A percentile compares a stretch with the other conserved stretches of the same genome.
phyloP scores from a whole-genome alignment of 106 monocot genomes.

The Xerophyta viscosa region DNA sequence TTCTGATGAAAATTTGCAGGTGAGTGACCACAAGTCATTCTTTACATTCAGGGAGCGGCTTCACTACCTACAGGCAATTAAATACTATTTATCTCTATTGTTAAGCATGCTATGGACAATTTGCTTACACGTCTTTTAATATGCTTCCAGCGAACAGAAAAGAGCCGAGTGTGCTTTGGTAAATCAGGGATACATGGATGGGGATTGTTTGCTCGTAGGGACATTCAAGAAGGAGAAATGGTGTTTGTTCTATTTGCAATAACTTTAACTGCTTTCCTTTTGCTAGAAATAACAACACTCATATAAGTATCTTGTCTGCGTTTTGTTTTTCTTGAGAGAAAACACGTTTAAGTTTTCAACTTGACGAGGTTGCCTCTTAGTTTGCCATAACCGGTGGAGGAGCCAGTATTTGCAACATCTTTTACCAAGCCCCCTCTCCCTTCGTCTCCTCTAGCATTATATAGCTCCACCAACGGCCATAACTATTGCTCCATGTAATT shows the following conservation, averaged over 20 bases:
- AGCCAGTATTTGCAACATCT: no score
- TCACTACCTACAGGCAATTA: constrained; percentile 54
- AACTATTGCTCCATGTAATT: neutral
- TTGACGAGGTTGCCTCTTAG: no score
- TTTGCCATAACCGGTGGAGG: no score
- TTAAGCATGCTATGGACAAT: no score
- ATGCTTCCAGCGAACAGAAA: constrained; percentile 62
- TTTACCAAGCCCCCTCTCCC: no score
- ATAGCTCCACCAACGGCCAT: no score
- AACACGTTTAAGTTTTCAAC: no score
- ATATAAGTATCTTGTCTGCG: no score
- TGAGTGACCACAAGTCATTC: constrained; percentile 45
- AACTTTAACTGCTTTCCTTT: no score
- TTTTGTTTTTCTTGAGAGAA: no score
- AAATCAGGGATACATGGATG: constrained; percentile 99
- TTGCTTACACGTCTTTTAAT: neutral
- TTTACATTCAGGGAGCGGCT: constrained; percentile 80
- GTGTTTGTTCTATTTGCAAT: constrained; percentile 24
- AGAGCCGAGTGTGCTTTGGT: constrained; percentile 80
- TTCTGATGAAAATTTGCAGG: constrained; percentile 20
- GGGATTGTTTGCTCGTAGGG: constrained; percentile 87
- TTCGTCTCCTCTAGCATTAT: no score
- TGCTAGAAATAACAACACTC: no score
- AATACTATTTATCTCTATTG: neutral
- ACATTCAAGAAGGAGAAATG: constrained; percentile 99